Conservation (phyloP, 2,329 filamentous ascomycete species). For the Penicillium italicum region DNA sequence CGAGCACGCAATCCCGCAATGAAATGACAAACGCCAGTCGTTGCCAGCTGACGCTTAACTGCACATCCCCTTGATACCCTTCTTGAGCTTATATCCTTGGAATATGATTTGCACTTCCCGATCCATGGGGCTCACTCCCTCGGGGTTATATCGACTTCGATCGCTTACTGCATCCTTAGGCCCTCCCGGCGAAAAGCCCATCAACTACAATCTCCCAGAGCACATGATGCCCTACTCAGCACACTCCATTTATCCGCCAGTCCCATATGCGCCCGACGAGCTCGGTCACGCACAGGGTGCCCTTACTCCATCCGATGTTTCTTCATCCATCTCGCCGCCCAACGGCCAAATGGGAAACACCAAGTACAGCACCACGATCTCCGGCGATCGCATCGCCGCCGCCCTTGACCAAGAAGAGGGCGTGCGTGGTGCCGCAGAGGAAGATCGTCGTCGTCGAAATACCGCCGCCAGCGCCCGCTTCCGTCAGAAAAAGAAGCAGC, state of each 20-base stretch:
- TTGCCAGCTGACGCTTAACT: conserved; percentile 18
- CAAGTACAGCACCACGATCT: conserved; percentile 41
- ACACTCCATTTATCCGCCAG: conserved; percentile 38
- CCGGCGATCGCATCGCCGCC: conserved; percentile 41
- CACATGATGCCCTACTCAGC: conserved; percentile 40
- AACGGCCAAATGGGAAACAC: conserved; percentile 40
- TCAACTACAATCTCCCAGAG: conserved; percentile 39
- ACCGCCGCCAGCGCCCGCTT: conserved; percentile 85
- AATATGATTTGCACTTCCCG: conserved; percentile 20
- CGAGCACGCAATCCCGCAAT: conserved; percentile 38
- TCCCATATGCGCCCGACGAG: conserved; percentile 38
- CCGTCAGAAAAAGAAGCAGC: conserved; percentile 93
- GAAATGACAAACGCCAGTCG: conserved; percentile 31
- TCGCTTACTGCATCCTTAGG: conserved; percentile 26
- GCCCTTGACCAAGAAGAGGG: conserved; percentile 64
- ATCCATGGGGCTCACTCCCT: conserved; percentile 11
- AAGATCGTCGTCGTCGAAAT: conserved; percentile 85
- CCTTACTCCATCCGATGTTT: conserved; percentile 42
- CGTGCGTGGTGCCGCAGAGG: conserved; percentile 71
- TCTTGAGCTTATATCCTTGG: conserved; percentile 12
- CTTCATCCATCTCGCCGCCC: conserved; percentile 42
- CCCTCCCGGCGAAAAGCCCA: conserved; percentile 33
- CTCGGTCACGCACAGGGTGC: conserved; percentile 35
- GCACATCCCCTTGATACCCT: conserved; percentile 12
- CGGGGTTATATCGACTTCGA: conserved; percentile 3